Base-by-base conservation (phyloP, 2,329 filamentous ascomycete genomes). In the Cryphonectria parasitica region DNA sequence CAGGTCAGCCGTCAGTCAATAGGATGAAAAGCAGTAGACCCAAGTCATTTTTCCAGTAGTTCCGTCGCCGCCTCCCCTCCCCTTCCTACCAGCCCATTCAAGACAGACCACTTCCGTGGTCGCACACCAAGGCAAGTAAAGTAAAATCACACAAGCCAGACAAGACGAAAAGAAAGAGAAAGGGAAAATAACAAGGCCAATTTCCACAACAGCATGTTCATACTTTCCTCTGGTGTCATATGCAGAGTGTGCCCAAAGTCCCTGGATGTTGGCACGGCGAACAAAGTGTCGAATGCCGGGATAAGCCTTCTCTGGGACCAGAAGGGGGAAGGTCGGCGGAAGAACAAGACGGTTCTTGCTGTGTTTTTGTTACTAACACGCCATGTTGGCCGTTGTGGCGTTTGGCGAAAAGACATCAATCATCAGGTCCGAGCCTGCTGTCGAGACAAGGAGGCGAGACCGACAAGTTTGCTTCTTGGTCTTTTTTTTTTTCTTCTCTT, bases 221-320 rank as follows among this genome's bases (percentile, higher is more conserved):
- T 71, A 69, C 66, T 71, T 71, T 43, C 69, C 62, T 66, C 41
- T 34, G 10, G 19, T 52, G 34, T 61, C 41, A 43, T 41, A n/a
- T 36, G 41, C 10, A 45, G 65, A 25, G 2, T 34, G 36, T 19
- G 17, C 19, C 19, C 31, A 34, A 22, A 41, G 43, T 28, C 17
- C 31, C 34, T 19, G 25, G 56, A 31, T 13, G 25, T 61, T 31
- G n/a, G 28, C 54, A 58, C 36, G 13, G 54, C 22, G 22, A 36
- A 41, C 52, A n/a, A 3, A 19, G 31, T 34, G 17, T 49, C 41
- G 39, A 69, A 62, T 64, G 69, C 66, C 66, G 61, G 22, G 4
- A n/a, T 25, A n/a, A 41, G 22, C n/a, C 41, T 43, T 36, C 22
- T 22, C 39, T 25, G 41, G 25, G 49, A 13, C 54, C 25, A 58